These are phyloP conservation scores for Mesembryanthemum crystallinum DNA, from an alignment of 148 eudicot species.

Conservation along the genomic window DNA sequence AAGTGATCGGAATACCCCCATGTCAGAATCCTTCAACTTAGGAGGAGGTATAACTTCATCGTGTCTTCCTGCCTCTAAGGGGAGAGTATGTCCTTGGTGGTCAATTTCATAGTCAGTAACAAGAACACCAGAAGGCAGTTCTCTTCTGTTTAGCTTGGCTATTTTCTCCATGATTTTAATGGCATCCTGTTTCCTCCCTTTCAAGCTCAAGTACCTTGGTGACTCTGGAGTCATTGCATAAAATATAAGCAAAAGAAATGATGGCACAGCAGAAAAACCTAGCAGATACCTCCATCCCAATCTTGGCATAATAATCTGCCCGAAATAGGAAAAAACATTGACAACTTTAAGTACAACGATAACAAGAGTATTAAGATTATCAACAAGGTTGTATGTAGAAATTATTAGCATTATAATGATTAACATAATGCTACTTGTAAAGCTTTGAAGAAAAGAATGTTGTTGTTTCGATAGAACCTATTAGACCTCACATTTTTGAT, in stretches of 20 bases:
- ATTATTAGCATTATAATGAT: too few species aligned
- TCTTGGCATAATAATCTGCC: slow-evolving; percentile 74
- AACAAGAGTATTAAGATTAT: neutral
- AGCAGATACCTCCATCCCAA: slow-evolving; percentile 83
- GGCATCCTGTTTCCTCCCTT: slow-evolving; percentile 62
- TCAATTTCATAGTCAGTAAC: slow-evolving; percentile 36
- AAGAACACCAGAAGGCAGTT: slow-evolving; percentile 52
- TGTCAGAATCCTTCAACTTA: slow-evolving; percentile 20
- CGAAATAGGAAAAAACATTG: neutral
- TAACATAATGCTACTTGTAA: too few species aligned
- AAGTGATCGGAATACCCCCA: slow-evolving; percentile 30
- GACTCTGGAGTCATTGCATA: slow-evolving; percentile 60
- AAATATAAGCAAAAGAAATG: slow-evolving; percentile 53
- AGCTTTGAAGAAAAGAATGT: too few species aligned
- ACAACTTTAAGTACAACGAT: neutral
- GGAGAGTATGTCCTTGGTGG: neutral
- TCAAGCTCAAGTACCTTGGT: slow-evolving; percentile 61
- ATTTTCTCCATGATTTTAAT: slow-evolving; percentile 48
- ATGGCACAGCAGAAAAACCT: slow-evolving; percentile 62
- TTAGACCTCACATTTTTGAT: too few species aligned
- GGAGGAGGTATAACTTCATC: slow-evolving; percentile 24
- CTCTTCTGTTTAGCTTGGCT: slow-evolving; percentile 39
- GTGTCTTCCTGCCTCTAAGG: neutral
- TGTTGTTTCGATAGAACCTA: too few species aligned
- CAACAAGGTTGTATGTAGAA: too few species aligned